These are phyloP conservation scores for Clathrospora elynae DNA, from an alignment of 2,329 filamentous ascomycete genomes.

Conservation along the genomic window DNA sequence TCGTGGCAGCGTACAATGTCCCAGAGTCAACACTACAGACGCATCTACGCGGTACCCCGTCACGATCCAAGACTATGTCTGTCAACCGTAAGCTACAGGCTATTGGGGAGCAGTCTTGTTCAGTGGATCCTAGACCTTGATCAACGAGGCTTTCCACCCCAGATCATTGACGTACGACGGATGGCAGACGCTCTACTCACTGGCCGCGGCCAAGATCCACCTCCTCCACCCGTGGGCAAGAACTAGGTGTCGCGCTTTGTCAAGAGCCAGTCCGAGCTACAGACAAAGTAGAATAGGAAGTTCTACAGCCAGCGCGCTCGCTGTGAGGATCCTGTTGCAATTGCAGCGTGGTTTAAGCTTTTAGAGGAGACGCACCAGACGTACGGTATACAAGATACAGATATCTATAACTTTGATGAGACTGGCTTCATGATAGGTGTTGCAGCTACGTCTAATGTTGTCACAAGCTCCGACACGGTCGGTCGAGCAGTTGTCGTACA, in stretches of 20 bases:
- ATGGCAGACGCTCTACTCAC: constrained; percentile 6
- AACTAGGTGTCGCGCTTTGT: constrained; percentile 12
- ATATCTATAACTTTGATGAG: constrained; percentile 26
- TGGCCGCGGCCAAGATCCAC: constrained; percentile 8
- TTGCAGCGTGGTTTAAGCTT: constrained; percentile 12
- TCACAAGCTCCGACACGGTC: constrained; percentile 8
- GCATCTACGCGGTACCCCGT: not conserved
- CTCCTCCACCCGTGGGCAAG: constrained; percentile 11
- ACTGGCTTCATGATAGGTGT: constrained; percentile 18
- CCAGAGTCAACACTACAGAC: not conserved
- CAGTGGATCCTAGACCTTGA: constrained; percentile 15
- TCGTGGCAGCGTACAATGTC: not conserved
- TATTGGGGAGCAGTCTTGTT: constrained; percentile 10
- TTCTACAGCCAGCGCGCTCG: constrained; percentile 10
- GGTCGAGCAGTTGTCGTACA: constrained; percentile 10
- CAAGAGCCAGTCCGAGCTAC: constrained; percentile 11
- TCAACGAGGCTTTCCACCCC: too few relatives aligned
- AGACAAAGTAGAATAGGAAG: constrained; percentile 16
- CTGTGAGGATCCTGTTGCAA: constrained; percentile 11
- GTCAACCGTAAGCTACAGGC: constrained; percentile 12
- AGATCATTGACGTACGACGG: constrained; percentile 1
- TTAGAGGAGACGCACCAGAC: constrained; percentile 10
- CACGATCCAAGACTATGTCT: not conserved
- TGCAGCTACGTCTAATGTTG: not conserved
- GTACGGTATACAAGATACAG: constrained; percentile 12